Conservation (phyloP, 2,329 filamentous ascomycete species). For the Nannizzia gypsea region DNA sequence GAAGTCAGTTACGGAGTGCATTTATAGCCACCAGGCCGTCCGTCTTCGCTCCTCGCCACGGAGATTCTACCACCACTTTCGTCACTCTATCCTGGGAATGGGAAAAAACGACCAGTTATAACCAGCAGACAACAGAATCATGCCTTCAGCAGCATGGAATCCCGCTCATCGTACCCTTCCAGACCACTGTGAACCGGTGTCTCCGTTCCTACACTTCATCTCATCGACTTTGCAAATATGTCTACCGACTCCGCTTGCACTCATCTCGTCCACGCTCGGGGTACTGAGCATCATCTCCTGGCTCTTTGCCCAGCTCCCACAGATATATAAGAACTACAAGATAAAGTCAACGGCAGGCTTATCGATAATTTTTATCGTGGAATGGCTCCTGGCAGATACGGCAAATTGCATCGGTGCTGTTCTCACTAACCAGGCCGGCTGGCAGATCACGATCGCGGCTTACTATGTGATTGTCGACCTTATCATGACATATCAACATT, state of each 20-base stretch:
- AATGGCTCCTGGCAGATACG: slow-evolving; percentile 55
- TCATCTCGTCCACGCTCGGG: slow-evolving; percentile 50
- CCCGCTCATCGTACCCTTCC: slow-evolving; percentile 34
- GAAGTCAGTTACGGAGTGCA: background rate
- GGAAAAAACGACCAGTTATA: background rate
- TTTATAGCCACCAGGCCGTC: background rate
- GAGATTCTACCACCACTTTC: background rate
- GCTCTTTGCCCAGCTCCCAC: slow-evolving; percentile 58
- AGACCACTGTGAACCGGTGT: slow-evolving; percentile 48
- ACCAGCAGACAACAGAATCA: slow-evolving; percentile 11
- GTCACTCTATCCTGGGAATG: background rate
- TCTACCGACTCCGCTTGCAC: slow-evolving; percentile 51
- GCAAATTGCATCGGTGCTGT: slow-evolving; percentile 52
- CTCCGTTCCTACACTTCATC: slow-evolving; percentile 44
- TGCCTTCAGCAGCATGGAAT: slow-evolving; percentile 20
- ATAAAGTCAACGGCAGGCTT: slow-evolving; percentile 53
- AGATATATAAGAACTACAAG: slow-evolving; percentile 57
- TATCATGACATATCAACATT: slow-evolving; percentile 50
- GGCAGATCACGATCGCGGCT: slow-evolving; percentile 53
- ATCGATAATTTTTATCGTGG: slow-evolving; percentile 52
- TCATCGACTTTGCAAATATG: slow-evolving; percentile 51
- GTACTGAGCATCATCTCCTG: slow-evolving; percentile 53
- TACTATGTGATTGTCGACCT: slow-evolving; percentile 58
- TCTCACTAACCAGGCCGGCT: slow-evolving; percentile 52
- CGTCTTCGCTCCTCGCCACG: background rate